Evolutionary conservation across 139 green algal species (phyloP).

Genomic region (Pseudopediastrum boryanum): DNA sequence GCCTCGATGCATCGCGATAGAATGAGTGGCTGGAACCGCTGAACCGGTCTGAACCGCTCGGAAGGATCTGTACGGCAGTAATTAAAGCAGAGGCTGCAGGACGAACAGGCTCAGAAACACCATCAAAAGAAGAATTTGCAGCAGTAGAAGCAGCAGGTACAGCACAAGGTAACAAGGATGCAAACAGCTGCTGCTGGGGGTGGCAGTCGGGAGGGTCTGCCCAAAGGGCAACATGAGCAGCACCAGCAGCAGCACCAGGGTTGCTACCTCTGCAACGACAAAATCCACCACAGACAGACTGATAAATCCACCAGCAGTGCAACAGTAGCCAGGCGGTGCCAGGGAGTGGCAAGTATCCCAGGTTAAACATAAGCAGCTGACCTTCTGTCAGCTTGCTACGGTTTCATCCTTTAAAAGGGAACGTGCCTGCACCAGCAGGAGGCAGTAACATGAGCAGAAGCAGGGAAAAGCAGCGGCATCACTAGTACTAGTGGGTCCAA

Average conservation of each 20-base stretch:
- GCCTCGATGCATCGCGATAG: no score
- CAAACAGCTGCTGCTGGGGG: no score
- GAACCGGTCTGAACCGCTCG: no score
- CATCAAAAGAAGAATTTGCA: neutral
- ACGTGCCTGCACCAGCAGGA: conserved; percentile 52
- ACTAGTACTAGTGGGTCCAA: neutral
- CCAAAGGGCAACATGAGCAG: no score
- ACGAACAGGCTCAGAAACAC: neutral
- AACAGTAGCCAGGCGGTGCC: conserved; percentile 89
- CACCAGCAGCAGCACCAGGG: conserved; percentile 65
- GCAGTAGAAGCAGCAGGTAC: no score
- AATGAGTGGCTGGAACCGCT: no score
- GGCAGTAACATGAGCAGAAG: no score
- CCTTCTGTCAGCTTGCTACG: conserved; percentile 80
- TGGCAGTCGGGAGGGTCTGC: no score
- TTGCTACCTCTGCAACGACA: conserved; percentile 99
- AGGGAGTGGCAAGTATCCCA: conserved; percentile 89
- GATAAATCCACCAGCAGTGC: conserved; percentile 98
- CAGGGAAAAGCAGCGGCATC: conserved; percentile 1
- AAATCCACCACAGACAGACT: conserved; percentile 87
- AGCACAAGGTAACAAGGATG: no score
- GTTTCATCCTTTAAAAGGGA: conserved; percentile 68
- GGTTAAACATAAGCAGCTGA: conserved; percentile 90
- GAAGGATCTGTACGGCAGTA: no score
- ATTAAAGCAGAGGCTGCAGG: neutral